phyloP scores from a whole-genome alignment of 352 stramenopile species.

The Globisporangium solare region DNA sequence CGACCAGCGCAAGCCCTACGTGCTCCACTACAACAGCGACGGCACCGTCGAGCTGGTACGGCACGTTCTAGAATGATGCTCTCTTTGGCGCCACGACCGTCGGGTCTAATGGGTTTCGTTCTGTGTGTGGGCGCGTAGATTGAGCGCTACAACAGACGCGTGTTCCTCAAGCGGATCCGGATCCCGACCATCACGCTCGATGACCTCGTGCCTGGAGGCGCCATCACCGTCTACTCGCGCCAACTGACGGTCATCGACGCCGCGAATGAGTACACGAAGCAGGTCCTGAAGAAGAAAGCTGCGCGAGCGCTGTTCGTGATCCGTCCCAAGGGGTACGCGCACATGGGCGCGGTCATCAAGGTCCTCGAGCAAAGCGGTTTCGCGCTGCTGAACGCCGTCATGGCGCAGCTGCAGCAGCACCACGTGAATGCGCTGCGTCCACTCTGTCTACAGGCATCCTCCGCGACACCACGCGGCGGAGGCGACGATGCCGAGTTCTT shows the following conservation, averaged over 20 bases:
- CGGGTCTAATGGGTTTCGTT: background rate
- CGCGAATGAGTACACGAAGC: slow-evolving; percentile 63
- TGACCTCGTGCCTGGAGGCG: slow-evolving; percentile 65
- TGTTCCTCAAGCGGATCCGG: slow-evolving; percentile 78
- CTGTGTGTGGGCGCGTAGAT: slow-evolving; percentile 27
- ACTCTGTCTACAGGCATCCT: background rate
- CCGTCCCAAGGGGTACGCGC: slow-evolving; percentile 36
- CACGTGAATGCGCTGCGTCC: slow-evolving; percentile 23
- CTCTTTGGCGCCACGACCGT: background rate
- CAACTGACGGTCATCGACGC: slow-evolving; percentile 62
- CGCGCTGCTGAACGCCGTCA: slow-evolving; percentile 33
- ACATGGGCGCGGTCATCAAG: slow-evolving; percentile 42
- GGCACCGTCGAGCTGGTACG: slow-evolving; percentile 69
- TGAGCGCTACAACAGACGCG: slow-evolving; percentile 46
- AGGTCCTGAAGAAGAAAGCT: slow-evolving; percentile 26
- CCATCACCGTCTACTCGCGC: slow-evolving; percentile 72
- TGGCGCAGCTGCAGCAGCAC: slow-evolving; percentile 38
- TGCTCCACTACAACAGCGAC: slow-evolving; percentile 71
- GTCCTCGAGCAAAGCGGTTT: slow-evolving; percentile 37
- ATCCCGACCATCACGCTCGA: slow-evolving; percentile 60
- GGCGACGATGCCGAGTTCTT: background rate
- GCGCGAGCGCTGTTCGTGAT: slow-evolving; percentile 46
- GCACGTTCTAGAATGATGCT: background rate
- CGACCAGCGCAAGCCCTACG: slow-evolving; percentile 59
- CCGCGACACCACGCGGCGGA: no score